These are phyloP conservation scores for Chrysosporium queenslandicum DNA, from an alignment of 2,329 filamentous ascomycete species.

Conservation along the genomic window DNA sequence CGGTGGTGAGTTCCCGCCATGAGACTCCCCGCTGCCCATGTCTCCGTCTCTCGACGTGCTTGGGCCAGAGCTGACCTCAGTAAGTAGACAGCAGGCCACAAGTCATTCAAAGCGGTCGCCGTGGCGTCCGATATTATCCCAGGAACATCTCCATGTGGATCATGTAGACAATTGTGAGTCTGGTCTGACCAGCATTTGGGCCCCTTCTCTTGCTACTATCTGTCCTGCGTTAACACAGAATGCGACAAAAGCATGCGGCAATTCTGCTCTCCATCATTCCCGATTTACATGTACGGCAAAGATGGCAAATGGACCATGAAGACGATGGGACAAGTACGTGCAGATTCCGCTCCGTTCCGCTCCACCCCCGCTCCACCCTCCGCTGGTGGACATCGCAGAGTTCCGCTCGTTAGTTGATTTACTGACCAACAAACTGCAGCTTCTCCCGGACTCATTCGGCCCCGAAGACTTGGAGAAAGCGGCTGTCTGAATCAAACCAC, in stretches of 20 bases:
- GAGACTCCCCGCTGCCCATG: neutral
- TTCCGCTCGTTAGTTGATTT: too few species aligned
- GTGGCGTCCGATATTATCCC: constrained; percentile 70
- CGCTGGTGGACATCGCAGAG: neutral
- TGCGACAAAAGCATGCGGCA: constrained; percentile 51
- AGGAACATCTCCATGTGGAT: constrained; percentile 70
- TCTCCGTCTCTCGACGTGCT: too few species aligned
- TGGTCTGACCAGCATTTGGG: neutral
- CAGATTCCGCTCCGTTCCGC: neutral
- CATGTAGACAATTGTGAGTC: constrained; percentile 80
- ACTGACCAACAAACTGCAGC: constrained; percentile 42
- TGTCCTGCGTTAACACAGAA: constrained; percentile 4
- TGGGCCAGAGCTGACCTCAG: too few species aligned
- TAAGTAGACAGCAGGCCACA: constrained; percentile 36
- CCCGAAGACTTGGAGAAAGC: constrained; percentile 44
- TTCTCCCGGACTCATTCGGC: constrained; percentile 59
- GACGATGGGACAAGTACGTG: constrained; percentile 33
- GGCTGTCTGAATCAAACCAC: too few species aligned
- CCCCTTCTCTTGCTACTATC: neutral
- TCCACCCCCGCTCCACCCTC: neutral
- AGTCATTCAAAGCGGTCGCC: constrained; percentile 64
- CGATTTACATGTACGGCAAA: constrained; percentile 88
- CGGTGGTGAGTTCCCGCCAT: constrained; percentile 42
- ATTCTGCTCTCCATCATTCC: constrained; percentile 58
- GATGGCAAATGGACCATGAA: constrained; percentile 50